Evolutionary conservation across 164 flowering plant genomes (phyloP).

Genomic region (Vitis riparia): DNA sequence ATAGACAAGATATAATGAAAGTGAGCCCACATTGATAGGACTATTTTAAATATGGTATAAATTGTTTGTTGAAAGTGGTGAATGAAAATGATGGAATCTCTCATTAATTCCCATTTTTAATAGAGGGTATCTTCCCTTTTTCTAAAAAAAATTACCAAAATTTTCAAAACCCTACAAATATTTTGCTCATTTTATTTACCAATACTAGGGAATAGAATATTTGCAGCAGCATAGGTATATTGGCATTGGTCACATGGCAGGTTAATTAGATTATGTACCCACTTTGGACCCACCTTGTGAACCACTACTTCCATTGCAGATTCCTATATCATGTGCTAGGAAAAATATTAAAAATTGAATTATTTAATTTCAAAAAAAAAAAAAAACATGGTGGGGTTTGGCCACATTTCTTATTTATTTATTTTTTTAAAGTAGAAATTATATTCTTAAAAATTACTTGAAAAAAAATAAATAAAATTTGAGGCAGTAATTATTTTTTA

Average conservation of each 20-base stretch:
- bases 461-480: no score
- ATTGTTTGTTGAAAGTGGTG: slow-evolving; percentile 18
- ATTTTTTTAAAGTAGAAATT: no score
- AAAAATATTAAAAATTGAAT: background rate
- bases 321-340: slow-evolving; percentile 2
- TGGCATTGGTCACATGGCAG: slow-evolving; percentile 13
- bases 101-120: background rate
- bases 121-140: background rate
- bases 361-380: background rate
- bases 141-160: background rate
- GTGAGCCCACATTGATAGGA: slow-evolving; percentile 15
- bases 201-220: slow-evolving; percentile 1
- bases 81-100: slow-evolving; percentile 20
- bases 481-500: no score
- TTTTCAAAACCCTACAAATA: background rate
- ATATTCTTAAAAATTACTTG: no score
- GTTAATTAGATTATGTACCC: background rate
- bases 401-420: no score
- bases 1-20: slow-evolving; percentile 29
- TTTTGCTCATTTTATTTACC: background rate
- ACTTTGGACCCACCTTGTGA: slow-evolving; percentile 9
- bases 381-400: no score
- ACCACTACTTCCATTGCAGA: slow-evolving; percentile 9
- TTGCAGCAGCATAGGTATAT: slow-evolving; percentile 10
- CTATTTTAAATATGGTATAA: slow-evolving; percentile 16